Conservation (phyloP, 257 asterid species). For the Salvia miltiorrhiza region DNA sequence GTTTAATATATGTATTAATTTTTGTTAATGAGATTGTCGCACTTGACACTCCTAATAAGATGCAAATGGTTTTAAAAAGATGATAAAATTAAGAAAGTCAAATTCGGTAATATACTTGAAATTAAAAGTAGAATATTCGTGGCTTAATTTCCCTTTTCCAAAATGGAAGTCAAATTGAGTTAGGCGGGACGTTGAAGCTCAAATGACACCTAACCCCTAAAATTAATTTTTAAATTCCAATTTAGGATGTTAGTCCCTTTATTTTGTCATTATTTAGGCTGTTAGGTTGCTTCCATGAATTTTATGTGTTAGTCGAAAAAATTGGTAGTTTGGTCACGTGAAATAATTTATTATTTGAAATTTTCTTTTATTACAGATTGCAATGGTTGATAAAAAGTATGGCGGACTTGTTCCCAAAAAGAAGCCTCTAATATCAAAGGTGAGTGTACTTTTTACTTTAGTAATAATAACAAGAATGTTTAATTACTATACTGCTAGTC, state of each 20-base stretch:
- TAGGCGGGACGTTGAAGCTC: constrained; percentile 25
- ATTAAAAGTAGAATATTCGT: constrained; percentile 7
- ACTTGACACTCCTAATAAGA: background rate
- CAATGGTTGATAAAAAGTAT: constrained; percentile 48
- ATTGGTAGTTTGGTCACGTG: background rate
- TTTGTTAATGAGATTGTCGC: background rate
- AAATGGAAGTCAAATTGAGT: constrained; percentile 23
- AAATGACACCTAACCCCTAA: constrained; percentile 14
- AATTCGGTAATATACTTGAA: background rate
- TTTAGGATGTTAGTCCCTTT: background rate
- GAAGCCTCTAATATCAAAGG: constrained; percentile 87
- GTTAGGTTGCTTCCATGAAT: constrained; percentile 1
- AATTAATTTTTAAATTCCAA: background rate
- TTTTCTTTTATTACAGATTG: constrained; percentile 23
- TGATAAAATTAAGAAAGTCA: background rate
- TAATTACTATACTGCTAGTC: too few species aligned
- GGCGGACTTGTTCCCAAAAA: constrained; percentile 75
- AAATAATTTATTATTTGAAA: background rate
- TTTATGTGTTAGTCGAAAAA: constrained; percentile 4
- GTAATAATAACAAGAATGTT: background rate
- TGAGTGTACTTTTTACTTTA: constrained; percentile 3
- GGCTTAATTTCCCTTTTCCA: background rate
- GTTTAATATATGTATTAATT: too few species aligned
- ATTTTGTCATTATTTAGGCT: background rate
- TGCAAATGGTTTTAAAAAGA: background rate